Evolutionary conservation across 305 asterid species (phyloP), one percentile per base, ranked within the genome.

Genomic region (Withania somnifera): DNA sequence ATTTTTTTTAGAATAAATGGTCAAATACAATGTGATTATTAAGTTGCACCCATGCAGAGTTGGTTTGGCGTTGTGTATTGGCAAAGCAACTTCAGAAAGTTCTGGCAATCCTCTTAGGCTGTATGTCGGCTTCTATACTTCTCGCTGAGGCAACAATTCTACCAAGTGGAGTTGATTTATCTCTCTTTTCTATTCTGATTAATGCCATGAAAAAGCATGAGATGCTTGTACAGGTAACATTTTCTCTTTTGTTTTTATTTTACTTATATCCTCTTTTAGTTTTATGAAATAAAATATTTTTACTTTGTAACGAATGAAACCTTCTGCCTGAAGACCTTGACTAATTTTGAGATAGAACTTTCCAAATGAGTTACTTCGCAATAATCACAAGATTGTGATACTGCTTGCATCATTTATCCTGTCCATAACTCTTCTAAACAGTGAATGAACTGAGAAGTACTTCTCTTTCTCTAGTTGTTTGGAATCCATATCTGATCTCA

Each of bases 131-230:
- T 79, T 94, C 97, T 79, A 90, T 90, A 85, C 97, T 93, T 83
- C 86, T 91, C 0, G 97, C 97, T 3, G 97, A 93, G 90, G 96
- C 96, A 86, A 93, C 97, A 52, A 89, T 93, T 79, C 88, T 93
- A 30, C 94, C 93, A 34, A 91, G 61, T 82, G 91, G 87, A 76
- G 91, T 93, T 80, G 89, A 93, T 87, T 89, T 93, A 79, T 93
- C 94, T 85, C 91, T 91, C 82, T 90, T 93, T 92, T 93, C 97
- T 28, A 64, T 93, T 78, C 87, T 90, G 66, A 87, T 93, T 40
- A 93, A 91, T 83, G 77, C 86, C 40, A 84, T 81, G 19, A 69
- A 86, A 84, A 81, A 79, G 85, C 82, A 89, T 14, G 97, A 93
- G 85, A 81, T 85, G 82, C 84, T 88, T 82, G 92, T 90, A 83